These are phyloP conservation scores for Echinosophora koreensis DNA, from an alignment of 306 rosid species.

Conservation along the genomic window DNA sequence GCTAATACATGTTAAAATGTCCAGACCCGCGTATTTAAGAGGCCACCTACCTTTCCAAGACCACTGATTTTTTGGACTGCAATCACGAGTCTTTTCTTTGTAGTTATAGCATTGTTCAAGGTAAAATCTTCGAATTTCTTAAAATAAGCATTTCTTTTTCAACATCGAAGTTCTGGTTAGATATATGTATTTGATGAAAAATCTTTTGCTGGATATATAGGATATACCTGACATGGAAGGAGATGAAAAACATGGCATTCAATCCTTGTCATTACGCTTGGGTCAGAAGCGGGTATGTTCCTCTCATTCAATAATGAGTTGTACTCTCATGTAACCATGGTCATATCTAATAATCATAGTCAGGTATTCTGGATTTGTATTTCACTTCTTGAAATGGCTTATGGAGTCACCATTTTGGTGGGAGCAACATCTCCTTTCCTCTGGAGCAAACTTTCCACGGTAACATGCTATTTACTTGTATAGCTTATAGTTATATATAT, in stretches of 20 bases:
- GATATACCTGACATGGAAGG: slow-evolving; percentile 85
- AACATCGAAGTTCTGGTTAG: not conserved
- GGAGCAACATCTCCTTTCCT: slow-evolving; percentile 63
- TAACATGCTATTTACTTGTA: not conserved
- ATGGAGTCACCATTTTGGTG: slow-evolving; percentile 62
- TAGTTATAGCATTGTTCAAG: slow-evolving; percentile 81
- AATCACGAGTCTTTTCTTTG: slow-evolving; percentile 81
- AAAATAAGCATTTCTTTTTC: not conserved
- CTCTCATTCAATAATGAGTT: slow-evolving; percentile 1
- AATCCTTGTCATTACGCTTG: slow-evolving; percentile 68
- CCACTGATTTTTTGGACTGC: slow-evolving; percentile 72
- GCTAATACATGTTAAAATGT: too few relatives aligned
- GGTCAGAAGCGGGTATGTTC: slow-evolving; percentile 64
- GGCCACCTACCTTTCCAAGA: slow-evolving; percentile 66
- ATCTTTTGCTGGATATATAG: slow-evolving; percentile 49
- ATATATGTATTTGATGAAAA: not conserved
- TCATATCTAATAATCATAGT: slow-evolving; percentile 36
- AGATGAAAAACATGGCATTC: slow-evolving; percentile 67
- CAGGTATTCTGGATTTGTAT: slow-evolving; percentile 84
- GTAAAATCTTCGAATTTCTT: slow-evolving; percentile 41
- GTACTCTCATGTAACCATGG: not conserved
- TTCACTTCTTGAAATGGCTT: slow-evolving; percentile 72
- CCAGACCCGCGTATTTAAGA: slow-evolving; percentile 42
- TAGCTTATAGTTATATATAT: too few relatives aligned
- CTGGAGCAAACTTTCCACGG: slow-evolving; percentile 70